Conservation (phyloP, 1,139 yeast genomes). For the Torulaspora globosa region DNA sequence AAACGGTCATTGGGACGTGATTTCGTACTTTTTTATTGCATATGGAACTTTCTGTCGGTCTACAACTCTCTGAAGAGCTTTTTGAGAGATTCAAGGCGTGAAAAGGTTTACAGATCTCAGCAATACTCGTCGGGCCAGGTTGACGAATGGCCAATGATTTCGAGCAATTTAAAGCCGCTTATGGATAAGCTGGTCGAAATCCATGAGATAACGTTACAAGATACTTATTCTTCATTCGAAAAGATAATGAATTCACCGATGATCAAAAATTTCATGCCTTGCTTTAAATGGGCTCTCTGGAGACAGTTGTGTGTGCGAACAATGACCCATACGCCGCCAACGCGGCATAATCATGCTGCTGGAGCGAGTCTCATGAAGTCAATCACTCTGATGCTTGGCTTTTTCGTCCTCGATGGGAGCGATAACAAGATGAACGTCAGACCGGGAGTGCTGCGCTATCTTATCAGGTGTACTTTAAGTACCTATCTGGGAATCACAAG, state of each 20-base stretch:
- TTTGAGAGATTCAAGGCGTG: constrained; percentile 10
- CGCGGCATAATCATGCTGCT: constrained; percentile 6
- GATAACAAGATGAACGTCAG: constrained; percentile 22
- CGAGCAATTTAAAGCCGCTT: constrained; percentile 22
- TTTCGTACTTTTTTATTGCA: constrained; percentile 18
- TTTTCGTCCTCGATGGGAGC: constrained; percentile 21
- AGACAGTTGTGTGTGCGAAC: constrained; percentile 21
- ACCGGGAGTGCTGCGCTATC: constrained; percentile 20
- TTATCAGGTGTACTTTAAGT: constrained; percentile 17
- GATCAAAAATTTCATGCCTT: constrained; percentile 24
- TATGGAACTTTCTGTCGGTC: constrained; percentile 22
- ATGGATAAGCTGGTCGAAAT: constrained; percentile 28
- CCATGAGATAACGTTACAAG: constrained; percentile 22
- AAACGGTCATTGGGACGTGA: constrained; percentile 18
- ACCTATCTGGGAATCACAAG: constrained; percentile 5
- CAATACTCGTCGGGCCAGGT: constrained; percentile 4
- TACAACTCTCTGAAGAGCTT: constrained; percentile 16
- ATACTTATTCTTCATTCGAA: constrained; percentile 20
- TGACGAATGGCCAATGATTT: constrained; percentile 15
- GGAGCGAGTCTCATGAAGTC: constrained; percentile 21
- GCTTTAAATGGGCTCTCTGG: constrained; percentile 32
- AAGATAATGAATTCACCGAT: constrained; percentile 23
- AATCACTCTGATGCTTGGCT: constrained; percentile 22
- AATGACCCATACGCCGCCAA: constrained; percentile 12
- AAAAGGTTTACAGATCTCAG: constrained; percentile 1